phyloP scores from a whole-genome alignment of 305 asterid species.

The Plantago rigida region DNA sequence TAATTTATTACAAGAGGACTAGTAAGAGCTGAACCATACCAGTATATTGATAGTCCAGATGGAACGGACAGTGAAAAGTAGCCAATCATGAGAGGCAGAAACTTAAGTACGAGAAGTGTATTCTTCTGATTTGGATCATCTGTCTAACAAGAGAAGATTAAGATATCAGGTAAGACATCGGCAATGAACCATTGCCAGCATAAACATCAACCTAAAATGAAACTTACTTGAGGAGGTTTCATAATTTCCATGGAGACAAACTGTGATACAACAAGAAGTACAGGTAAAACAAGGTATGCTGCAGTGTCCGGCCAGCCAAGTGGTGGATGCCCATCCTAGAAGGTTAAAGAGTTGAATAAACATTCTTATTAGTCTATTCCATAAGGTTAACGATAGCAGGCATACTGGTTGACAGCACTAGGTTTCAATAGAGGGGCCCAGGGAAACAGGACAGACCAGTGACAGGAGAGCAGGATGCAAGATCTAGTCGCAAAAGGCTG shows the following conservation, averaged over 20 bases:
- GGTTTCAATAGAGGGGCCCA: constrained; percentile 2
- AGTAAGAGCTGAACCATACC: constrained; percentile 42
- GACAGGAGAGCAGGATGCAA: too few relatives aligned
- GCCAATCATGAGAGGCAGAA: constrained; percentile 98
- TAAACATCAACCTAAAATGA: constrained; percentile 18
- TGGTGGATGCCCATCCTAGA: constrained; percentile 99
- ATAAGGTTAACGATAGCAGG: constrained; percentile 11
- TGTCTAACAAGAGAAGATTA: constrained; percentile 48
- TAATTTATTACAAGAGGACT: constrained; percentile 1
- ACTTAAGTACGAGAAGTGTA: constrained; percentile 81
- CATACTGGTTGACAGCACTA: constrained; percentile 18
- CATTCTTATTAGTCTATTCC: constrained; percentile 11
- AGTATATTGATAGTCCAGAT: constrained; percentile 92
- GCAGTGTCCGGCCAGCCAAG: constrained; percentile 94
- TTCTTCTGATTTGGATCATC: constrained; percentile 97
- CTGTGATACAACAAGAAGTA: constrained; percentile 78
- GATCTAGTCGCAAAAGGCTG: background rate
- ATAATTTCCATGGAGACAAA: constrained; percentile 91
- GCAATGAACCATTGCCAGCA: constrained; percentile 11
- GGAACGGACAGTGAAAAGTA: constrained; percentile 98
- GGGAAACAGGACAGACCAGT: constrained; percentile 12
- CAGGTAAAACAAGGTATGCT: constrained; percentile 92
- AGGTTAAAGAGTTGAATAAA: constrained; percentile 21
- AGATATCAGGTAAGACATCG: constrained; percentile 32
- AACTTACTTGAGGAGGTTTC: constrained; percentile 97